Percentiles rank a stretch among this genome's conserved stretches.
Conservation (phyloP, 305 asterid species). For the Rubia tinctorum region DNA sequence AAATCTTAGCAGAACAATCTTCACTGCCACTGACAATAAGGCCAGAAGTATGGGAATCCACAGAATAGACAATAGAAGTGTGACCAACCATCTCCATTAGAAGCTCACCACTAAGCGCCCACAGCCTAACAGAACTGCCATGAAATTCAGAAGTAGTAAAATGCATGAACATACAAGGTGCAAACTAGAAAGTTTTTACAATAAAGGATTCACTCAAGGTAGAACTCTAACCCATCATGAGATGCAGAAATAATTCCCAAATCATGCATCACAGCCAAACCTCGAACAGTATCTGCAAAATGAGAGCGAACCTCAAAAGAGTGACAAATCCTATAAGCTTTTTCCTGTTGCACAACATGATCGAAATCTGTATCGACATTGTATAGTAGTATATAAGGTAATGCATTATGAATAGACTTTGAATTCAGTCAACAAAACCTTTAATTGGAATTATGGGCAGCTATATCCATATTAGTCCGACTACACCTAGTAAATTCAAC, state of each 20-base stretch:
- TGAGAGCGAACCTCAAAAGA: constrained; percentile 5
- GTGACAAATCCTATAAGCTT: background rate
- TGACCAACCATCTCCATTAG: constrained; percentile 97
- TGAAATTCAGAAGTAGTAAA: constrained; percentile 16
- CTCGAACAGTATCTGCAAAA: constrained; percentile 86
- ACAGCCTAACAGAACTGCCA: constrained; percentile 80
- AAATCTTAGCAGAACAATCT: constrained; percentile 85
- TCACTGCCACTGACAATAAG: constrained; percentile 94
- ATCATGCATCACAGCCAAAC: constrained; percentile 74
- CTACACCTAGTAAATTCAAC: background rate
- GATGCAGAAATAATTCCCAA: constrained; percentile 91
- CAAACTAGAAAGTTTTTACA: background rate
- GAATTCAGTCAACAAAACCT: background rate
- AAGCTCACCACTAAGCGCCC: constrained; percentile 83
- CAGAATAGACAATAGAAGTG: constrained; percentile 85
- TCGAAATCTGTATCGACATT: background rate
- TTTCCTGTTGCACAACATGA: background rate
- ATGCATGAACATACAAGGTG: background rate
- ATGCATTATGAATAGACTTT: background rate
- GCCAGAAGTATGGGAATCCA: constrained; percentile 82
- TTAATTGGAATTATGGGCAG: background rate
- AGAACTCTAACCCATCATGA: constrained; percentile 78
- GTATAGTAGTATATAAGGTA: too few relatives aligned
- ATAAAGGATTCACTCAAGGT: background rate
- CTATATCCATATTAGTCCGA: background rate